Percentiles rank a stretch among this genome's conserved stretches.
These are phyloP conservation scores for Phytopythium montanum DNA, from an alignment of 352 stramenopile species.

Conservation along the genomic window DNA sequence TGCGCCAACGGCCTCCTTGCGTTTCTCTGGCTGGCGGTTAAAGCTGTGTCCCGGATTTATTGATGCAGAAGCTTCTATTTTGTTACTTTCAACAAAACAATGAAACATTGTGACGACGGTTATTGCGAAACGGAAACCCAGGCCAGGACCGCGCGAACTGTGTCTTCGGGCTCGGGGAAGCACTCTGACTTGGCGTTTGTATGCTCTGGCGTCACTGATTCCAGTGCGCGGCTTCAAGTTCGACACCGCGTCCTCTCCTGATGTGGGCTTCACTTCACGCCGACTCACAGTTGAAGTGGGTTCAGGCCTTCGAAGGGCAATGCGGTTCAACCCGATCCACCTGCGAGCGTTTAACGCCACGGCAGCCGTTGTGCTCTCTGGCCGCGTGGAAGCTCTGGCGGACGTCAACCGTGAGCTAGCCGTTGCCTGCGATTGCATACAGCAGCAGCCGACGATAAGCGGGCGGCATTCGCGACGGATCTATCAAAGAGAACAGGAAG, in stretches of 20 bases:
- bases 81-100: not conserved
- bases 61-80: not conserved
- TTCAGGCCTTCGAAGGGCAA: no score
- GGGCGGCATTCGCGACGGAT: no score
- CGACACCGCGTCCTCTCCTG: not conserved
- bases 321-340: no score
- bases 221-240: not conserved
- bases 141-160: not conserved
- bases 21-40: constrained; percentile 1
- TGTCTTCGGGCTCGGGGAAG: not conserved
- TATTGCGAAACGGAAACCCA: not conserved
- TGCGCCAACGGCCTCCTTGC: not conserved
- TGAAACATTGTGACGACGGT: not conserved
- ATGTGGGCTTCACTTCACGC: no score
- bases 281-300: no score
- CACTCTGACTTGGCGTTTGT: not conserved
- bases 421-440: no score
- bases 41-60: not conserved
- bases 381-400: no score
- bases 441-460: no score
- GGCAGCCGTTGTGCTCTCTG: no score
- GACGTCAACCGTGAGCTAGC: no score
- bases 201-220: not conserved
- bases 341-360: no score
- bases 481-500: no score